Base-by-base conservation (phyloP, 2,329 filamentous ascomycete genomes). In the Fusarium nurragi region DNA sequence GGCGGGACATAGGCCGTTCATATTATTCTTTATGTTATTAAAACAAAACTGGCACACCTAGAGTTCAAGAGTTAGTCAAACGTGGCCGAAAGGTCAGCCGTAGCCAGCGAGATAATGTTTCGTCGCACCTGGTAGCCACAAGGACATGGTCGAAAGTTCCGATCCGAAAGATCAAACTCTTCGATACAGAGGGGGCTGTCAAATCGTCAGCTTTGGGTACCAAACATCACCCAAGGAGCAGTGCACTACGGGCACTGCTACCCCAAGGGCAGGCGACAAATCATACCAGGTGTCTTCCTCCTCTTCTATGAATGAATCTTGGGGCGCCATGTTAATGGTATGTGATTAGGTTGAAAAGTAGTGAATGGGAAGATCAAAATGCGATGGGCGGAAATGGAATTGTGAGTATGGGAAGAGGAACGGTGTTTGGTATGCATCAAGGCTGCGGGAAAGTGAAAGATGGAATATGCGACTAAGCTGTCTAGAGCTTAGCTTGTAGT, bases 21-120 rank as follows among this genome's bases (percentile, higher is more conserved):
- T 93, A 73, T 97, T 97, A 72, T 91, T 97, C 80, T 96, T 97
- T 77, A 99, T 96, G 77, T 98, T 99, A 80, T 99, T 97, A 83
- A 94, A 99, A 81, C 95, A 99, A 80, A 99, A 99, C 83, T 99
- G 96, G 79, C 95, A 99, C 77, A 99, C 94, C 94, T 97, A 26
- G 0, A 38, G 40, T 12, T 39, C 28, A 18, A 38, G 23, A n/a
- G 69, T 72, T 69, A 72, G 68, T 54, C 46, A 55, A 52, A 69
- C 60, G 65, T 66, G 67, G 62, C 63, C 64, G 47, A 18, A 54
- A 36, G 41, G 13, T 36, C 62, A 54, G 43, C 47, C n/a, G 23
- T 26, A 23, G 44, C 41, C 34, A 30, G 36, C 18, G 34, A 10
- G 10, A n/a, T 38, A 5, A 22, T 45, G 21, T n/a, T 25, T 37